A percentile compares a stretch with the other conserved stretches of the same genome.
Conservation (phyloP, 73 alveolate genomes). For the Paramecium tetraurelia region DNA sequence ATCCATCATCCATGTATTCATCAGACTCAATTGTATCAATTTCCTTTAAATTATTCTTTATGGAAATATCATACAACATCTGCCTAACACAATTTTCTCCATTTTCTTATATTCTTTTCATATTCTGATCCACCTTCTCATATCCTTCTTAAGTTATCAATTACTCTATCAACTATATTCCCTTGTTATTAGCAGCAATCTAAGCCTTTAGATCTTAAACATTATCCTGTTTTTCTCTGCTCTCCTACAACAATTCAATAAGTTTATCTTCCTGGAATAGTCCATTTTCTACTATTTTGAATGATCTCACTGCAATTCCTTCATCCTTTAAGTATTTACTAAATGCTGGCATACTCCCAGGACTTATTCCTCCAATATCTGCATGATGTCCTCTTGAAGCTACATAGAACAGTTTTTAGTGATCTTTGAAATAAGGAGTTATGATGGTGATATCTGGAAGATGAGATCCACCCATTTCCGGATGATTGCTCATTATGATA, state of each 20-base stretch:
- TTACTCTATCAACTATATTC: conserved; percentile 70
- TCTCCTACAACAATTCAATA: conserved; percentile 67
- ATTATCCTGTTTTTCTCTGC: conserved; percentile 74
- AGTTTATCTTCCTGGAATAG: conserved; percentile 70
- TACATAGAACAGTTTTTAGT: conserved; percentile 76
- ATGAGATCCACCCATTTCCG: conserved; percentile 90
- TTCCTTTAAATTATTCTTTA: conserved; percentile 50
- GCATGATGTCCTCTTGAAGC: conserved; percentile 96
- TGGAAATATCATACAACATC: conserved; percentile 72
- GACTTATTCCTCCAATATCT: conserved; percentile 90
- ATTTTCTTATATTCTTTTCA: conserved; percentile 79
- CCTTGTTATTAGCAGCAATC: conserved; percentile 88
- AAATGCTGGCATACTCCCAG: conserved; percentile 94
- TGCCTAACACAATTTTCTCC: conserved; percentile 79
- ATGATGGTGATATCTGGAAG: conserved; percentile 94
- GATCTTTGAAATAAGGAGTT: conserved; percentile 79
- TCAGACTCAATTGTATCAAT: conserved; percentile 58
- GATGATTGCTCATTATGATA: conserved; percentile 83
- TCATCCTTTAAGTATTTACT: conserved; percentile 48
- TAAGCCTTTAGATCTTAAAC: conserved; percentile 83
- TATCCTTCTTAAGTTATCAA: conserved; percentile 75
- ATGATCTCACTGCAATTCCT: neutral
- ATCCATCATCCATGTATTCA: conserved; percentile 82
- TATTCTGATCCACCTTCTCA: conserved; percentile 77
- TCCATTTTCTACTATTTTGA: conserved; percentile 68